Evolutionary conservation across 306 rosid genomes (phyloP).

Genomic region (Cucurbita ficifolia): DNA sequence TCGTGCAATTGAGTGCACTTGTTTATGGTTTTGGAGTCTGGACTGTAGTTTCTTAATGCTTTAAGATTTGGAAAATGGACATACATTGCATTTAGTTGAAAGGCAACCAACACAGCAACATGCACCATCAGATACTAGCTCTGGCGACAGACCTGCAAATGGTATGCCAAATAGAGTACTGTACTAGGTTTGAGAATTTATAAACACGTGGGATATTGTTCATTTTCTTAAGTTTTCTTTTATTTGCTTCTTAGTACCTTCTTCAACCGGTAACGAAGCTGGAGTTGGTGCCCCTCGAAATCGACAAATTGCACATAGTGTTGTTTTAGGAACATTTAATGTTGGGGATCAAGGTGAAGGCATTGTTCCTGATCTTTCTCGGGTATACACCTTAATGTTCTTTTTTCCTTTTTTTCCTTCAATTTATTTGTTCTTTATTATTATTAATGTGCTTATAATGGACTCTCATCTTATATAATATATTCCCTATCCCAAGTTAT

Average conservation of each 20-base stretch:
- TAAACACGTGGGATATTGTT: not conserved
- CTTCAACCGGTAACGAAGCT: conserved; percentile 45
- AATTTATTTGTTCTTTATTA: not conserved
- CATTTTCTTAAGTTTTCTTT: conserved; percentile 5
- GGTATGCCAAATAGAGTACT: conserved; percentile 6
- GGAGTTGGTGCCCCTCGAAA: conserved; percentile 44
- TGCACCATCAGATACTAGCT: conserved; percentile 26
- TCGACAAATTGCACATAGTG: conserved; percentile 90
- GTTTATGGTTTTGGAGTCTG: not conserved
- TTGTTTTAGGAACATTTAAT: conserved; percentile 89
- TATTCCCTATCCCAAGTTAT: not conserved
- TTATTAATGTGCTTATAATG: not conserved
- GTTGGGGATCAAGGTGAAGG: conserved; percentile 92
- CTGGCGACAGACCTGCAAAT: conserved; percentile 38
- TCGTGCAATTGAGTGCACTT: not conserved
- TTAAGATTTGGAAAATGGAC: conserved; percentile 82
- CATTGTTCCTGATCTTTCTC: conserved; percentile 54
- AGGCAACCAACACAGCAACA: conserved; percentile 70
- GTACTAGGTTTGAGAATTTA: not conserved
- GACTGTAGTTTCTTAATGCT: conserved; percentile 35
- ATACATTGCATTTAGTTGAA: conserved; percentile 89
- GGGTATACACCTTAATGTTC: conserved; percentile 30
- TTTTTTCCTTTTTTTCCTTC: conserved; percentile 1
- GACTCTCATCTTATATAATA: not conserved
- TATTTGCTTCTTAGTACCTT: conserved; percentile 3